These are phyloP conservation scores for Colletotrichum chlorophyti DNA, from an alignment of 2,329 filamentous ascomycete species.

Conservation along the genomic window DNA sequence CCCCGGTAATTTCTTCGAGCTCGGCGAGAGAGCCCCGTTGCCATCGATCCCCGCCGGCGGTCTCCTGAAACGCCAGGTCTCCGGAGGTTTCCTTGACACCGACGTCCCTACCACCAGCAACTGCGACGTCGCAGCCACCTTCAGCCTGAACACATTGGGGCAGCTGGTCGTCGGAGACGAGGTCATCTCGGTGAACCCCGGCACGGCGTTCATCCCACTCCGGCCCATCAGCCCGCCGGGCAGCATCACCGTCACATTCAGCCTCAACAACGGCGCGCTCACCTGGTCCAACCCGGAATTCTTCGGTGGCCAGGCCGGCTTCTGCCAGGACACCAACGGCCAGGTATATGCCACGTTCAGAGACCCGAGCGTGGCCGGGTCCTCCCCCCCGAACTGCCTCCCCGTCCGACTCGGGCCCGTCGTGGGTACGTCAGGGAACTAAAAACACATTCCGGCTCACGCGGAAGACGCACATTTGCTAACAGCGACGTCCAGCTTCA, in stretches of 20 bases:
- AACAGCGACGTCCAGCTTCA: background rate
- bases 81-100: constrained; percentile 5
- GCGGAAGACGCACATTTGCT: background rate
- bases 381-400: constrained; percentile 13
- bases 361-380: constrained; percentile 15
- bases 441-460: too few relatives aligned
- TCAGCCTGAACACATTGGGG: constrained; percentile 5
- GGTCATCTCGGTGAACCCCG: constrained; percentile 8
- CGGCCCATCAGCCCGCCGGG: constrained; percentile 3
- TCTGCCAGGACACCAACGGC: constrained; percentile 18
- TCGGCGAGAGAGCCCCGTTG: background rate
- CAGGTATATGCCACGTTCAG: constrained; percentile 17
- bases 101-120: background rate
- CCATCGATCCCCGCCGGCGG: constrained; percentile 9
- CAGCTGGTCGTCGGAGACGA: constrained; percentile 5
- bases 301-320: constrained; percentile 21
- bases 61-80: constrained; percentile 2
- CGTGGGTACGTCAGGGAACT: constrained; percentile 1
- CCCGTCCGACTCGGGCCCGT: constrained; percentile 1
- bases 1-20: background rate
- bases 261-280: constrained; percentile 12
- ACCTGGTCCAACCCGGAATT: constrained; percentile 14
- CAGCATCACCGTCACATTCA: constrained; percentile 11
- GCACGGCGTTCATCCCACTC: constrained; percentile 17
- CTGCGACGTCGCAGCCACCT: background rate